phyloP scores from a whole-genome alignment of 345 rosid genomes.

The Populus pruinosa region DNA sequence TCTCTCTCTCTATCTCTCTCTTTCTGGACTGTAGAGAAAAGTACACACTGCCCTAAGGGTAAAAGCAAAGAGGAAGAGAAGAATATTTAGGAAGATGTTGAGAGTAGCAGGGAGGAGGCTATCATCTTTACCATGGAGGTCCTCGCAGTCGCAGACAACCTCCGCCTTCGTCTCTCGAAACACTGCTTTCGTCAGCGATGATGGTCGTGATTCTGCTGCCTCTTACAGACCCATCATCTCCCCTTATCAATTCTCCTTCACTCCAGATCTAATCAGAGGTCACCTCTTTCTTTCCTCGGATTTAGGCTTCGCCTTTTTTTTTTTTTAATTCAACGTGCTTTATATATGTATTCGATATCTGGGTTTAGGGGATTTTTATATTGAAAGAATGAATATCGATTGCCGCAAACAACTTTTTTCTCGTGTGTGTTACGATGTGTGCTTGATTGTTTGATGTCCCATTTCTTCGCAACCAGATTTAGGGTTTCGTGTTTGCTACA shows the following conservation, averaged over 20 bases:
- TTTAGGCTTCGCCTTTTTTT: background rate
- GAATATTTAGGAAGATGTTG: conserved; percentile 47
- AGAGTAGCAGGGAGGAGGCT: conserved; percentile 74
- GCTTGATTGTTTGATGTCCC: background rate
- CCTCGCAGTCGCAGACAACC: conserved; percentile 29
- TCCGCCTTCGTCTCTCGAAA: conserved; percentile 34
- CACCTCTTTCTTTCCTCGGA: background rate
- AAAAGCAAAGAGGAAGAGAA: background rate
- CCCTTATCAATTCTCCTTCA: conserved; percentile 20
- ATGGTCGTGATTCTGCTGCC: conserved; percentile 11
- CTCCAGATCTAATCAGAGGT: conserved; percentile 58
- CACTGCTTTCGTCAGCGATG: conserved; percentile 27
- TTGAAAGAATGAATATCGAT: background rate
- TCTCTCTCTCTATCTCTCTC: background rate
- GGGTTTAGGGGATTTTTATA: background rate
- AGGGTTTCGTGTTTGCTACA: background rate
- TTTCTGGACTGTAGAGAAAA: background rate
- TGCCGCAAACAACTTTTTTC: background rate
- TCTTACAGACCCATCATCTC: conserved; percentile 38
- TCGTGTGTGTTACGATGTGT: background rate
- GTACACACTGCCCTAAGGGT: background rate
- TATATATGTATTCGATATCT: background rate
- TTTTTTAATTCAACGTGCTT: background rate
- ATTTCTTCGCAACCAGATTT: background rate
- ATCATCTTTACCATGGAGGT: conserved; percentile 46